Evolutionary conservation across 805 yeast genomes (phyloP).

Genomic region (Saccharomycopsis olivae): DNA sequence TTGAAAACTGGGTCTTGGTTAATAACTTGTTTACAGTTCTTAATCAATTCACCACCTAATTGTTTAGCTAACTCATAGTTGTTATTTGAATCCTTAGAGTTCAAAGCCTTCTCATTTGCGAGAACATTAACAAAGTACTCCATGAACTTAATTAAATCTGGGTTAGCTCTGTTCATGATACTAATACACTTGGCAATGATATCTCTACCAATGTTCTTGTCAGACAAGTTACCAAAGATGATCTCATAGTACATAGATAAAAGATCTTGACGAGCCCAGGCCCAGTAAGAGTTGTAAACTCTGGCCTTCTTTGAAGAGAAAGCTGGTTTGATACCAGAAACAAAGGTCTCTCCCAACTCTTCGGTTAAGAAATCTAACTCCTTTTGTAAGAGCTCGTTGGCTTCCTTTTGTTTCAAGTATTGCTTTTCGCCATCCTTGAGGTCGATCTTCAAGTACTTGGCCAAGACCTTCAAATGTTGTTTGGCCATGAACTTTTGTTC

Average conservation of each 20-base stretch:
- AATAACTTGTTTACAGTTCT: constrained; percentile 83
- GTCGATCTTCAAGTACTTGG: constrained; percentile 89
- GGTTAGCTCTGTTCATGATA: constrained; percentile 95
- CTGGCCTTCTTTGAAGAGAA: constrained; percentile 92
- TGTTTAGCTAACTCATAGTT: constrained; percentile 73
- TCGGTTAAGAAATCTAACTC: constrained; percentile 69
- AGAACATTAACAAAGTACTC: constrained; percentile 66
- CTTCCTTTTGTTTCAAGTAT: constrained; percentile 66
- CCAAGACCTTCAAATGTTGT: constrained; percentile 73
- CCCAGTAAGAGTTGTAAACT: constrained; percentile 96
- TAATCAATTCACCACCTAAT: constrained; percentile 88
- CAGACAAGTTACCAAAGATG: constrained; percentile 86
- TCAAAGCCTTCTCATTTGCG: constrained; percentile 72
- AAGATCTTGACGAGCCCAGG: constrained; percentile 98
- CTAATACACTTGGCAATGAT: constrained; percentile 93
- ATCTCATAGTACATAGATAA: constrained; percentile 90
- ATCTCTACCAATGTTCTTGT: constrained; percentile 82
- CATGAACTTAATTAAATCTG: constrained; percentile 90
- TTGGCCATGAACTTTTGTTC: constrained; percentile 39
- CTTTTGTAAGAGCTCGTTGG: constrained; percentile 69
- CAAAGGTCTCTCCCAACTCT: constrained; percentile 88
- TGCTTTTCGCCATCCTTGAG: constrained; percentile 85
- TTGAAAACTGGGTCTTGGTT: constrained; percentile 84
- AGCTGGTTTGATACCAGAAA: constrained; percentile 81
- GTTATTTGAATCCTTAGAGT: constrained; percentile 24